phyloP scores from a whole-genome alignment of 2,329 filamentous ascomycete genomes.

The Ophiostoma triangulosporum region DNA sequence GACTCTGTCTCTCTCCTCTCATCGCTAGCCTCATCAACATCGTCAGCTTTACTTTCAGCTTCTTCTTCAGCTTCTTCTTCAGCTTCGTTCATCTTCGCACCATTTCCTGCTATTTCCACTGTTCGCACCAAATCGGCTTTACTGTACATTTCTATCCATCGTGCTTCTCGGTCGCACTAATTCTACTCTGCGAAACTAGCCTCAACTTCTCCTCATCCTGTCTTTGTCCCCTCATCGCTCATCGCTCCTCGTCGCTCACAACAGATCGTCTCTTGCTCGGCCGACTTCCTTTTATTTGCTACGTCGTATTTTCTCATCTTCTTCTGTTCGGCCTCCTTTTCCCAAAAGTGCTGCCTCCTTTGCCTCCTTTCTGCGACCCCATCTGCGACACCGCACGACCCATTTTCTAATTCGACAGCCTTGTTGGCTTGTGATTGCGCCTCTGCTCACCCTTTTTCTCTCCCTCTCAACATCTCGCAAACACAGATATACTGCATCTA shows the following conservation, averaged over 20 bases:
- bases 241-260: neutral
- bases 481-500: neutral
- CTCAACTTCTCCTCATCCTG: no score
- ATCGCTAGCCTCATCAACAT: no score
- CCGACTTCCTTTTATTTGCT: neutral
- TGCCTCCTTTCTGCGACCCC: neutral
- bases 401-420: neutral
- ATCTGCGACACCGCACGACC: conserved; percentile 1
- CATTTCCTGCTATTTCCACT: neutral
- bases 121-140: neutral
- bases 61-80: neutral
- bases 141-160: no score
- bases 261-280: no score
- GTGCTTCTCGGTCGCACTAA: no score
- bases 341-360: neutral
- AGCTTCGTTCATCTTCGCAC: neutral
- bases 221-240: no score
- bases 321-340: neutral
- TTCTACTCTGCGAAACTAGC: no score
- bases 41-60: neutral
- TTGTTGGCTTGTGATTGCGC: neutral
- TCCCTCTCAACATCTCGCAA: neutral
- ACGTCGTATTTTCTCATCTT: neutral
- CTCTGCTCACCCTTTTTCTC: neutral
- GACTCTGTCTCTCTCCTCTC: neutral